Base-by-base conservation (phyloP, 345 rosid genomes). In the Linum lewisii region DNA sequence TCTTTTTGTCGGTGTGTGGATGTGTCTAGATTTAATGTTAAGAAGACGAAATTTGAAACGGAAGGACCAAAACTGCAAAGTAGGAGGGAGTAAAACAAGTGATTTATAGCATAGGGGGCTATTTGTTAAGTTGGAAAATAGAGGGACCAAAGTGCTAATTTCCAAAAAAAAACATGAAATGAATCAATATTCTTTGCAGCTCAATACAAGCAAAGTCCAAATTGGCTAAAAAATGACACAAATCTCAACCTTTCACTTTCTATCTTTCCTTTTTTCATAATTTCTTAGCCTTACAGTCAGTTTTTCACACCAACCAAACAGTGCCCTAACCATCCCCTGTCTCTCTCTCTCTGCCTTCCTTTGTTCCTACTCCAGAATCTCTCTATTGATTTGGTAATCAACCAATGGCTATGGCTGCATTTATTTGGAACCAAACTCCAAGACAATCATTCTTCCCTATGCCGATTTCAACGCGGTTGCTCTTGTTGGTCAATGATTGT, bases 131-230 rank as follows among this genome's bases (percentile, higher is more conserved):
- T n/a, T n/a, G n/a, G n/a, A n/a, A n/a, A n/a, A n/a, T n/a, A n/a
- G n/a, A n/a, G n/a, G n/a, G n/a, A n/a, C n/a, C n/a, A n/a, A n/a
- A n/a, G n/a, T n/a, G n/a, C n/a, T n/a, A n/a, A n/a, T n/a, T n/a
- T n/a, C n/a, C n/a, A n/a, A n/a, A n/a, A n/a, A n/a, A n/a, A n/a
- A n/a, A n/a, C n/a, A n/a, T n/a, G n/a, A n/a, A n/a, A 42, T 1
- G 47, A 42, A 42, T 52, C 55, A 55, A 74, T 74, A 81, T 75
- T 78, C 82, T 75, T 81, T 78, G 85, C 68, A 63, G 59, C 75
- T 73, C 69, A 66, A 59, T 47, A 18, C 85, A 81, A 81, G 82
- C 85, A 81, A 81, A 75, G 76, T 11, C 72, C 65, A 63, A 61
- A 51, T 68, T 64, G 69, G 66, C 47, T 10, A 54, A 60, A 56